These are phyloP conservation scores for Jackrogersella multiformis DNA, from an alignment of 495 filamentous ascomycete species.

Conservation along the genomic window DNA sequence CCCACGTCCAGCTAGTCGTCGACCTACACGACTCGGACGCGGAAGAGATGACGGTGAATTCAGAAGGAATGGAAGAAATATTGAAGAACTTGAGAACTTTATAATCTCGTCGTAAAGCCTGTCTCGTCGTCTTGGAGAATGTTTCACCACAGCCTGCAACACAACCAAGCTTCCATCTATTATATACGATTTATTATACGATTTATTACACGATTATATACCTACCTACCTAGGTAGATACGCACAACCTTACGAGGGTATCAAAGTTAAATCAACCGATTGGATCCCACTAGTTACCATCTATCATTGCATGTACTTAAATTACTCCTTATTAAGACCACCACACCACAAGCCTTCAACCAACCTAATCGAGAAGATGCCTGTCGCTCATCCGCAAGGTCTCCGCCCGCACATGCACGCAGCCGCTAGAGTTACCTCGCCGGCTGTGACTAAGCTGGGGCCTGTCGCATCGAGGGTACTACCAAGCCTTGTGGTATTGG, in stretches of 20 bases:
- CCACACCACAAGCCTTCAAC: constrained; percentile 15
- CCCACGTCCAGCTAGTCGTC: constrained; percentile 20
- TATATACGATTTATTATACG: no score
- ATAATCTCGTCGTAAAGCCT: constrained; percentile 34
- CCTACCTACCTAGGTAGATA: no score
- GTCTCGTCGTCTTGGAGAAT: constrained; percentile 20
- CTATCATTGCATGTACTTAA: constrained; percentile 36
- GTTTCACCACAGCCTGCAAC: constrained; percentile 38
- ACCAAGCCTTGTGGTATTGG: constrained; percentile 43
- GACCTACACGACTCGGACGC: constrained; percentile 32
- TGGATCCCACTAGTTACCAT: constrained; percentile 4
- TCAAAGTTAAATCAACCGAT: constrained; percentile 17
- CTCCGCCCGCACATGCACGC: constrained; percentile 41
- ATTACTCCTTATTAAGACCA: constrained; percentile 31
- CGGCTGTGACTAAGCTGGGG: constrained; percentile 27
- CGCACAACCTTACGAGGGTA: constrained; percentile 16
- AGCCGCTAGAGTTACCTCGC: constrained; percentile 25
- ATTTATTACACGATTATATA: no score
- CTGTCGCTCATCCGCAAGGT: constrained; percentile 36
- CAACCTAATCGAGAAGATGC: constrained; percentile 28
- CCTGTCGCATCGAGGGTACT: constrained; percentile 39
- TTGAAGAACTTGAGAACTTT: constrained; percentile 26
- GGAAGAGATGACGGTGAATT: constrained; percentile 9
- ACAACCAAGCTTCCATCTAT: constrained; percentile 30
- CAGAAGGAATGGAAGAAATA: constrained; percentile 17